phyloP scores from a whole-genome alignment of 1,284 basidiomycete genomes.

The Puccinia coronata region DNA sequence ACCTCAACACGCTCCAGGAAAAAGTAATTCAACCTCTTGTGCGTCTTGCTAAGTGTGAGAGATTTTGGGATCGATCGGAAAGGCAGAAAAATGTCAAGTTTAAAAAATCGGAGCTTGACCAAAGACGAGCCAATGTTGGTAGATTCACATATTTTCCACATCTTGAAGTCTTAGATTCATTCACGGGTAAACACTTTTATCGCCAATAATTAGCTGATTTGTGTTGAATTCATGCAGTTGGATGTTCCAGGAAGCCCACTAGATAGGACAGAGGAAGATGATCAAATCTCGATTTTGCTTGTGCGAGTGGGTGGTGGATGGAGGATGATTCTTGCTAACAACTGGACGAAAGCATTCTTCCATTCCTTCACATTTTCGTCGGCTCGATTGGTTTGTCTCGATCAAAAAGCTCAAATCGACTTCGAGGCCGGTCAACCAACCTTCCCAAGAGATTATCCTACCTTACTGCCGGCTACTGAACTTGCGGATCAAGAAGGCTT shows the following conservation, averaged over 20 bases:
- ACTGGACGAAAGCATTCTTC: constrained; percentile 85
- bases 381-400: constrained; percentile 76
- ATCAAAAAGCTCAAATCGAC: constrained; percentile 61
- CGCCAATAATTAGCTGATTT: background rate
- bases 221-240: constrained; percentile 55
- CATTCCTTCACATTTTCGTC: constrained; percentile 76
- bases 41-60: constrained; percentile 18
- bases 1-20: background rate
- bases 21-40: constrained; percentile 29
- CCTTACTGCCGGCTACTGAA: constrained; percentile 60
- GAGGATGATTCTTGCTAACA: constrained; percentile 77
- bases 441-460: constrained; percentile 80
- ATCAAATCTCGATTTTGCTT: constrained; percentile 76
- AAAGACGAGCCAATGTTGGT: constrained; percentile 28
- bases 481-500: constrained; percentile 59
- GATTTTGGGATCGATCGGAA: constrained; percentile 41
- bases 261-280: constrained; percentile 69
- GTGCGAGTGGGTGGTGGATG: constrained; percentile 70
- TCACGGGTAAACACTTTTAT: background rate
- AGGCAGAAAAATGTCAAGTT: background rate
- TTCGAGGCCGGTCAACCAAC: constrained; percentile 73
- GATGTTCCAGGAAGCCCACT: constrained; percentile 72
- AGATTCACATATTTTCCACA: background rate
- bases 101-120: constrained; percentile 43
- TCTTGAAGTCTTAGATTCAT: background rate